These are phyloP conservation scores for Polyporus arcularius DNA, from an alignment of 768 basidiomycete species.

Conservation along the genomic window DNA sequence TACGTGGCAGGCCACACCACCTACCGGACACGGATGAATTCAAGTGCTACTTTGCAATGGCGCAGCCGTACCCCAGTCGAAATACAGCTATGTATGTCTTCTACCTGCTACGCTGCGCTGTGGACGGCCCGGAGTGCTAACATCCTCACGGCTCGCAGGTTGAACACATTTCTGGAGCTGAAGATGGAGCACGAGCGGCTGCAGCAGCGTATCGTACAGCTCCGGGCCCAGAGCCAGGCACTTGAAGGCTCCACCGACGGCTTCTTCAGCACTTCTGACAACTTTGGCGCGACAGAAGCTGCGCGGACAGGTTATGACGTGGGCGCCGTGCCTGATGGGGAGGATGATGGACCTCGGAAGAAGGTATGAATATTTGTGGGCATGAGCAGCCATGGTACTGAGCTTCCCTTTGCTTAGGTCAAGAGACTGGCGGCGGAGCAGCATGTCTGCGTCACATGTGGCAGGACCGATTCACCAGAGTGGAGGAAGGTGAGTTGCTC, in stretches of 20 bases:
- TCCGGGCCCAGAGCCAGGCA: slow-evolving; percentile 31
- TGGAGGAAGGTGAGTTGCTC: slow-evolving; percentile 77
- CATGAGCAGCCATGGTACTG: background rate
- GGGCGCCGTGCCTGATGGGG: slow-evolving; percentile 16
- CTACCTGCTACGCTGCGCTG: background rate
- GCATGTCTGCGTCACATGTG: slow-evolving; percentile 90
- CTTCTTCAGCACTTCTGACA: slow-evolving; percentile 15
- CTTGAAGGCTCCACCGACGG: slow-evolving; percentile 9
- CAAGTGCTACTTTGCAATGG: slow-evolving; percentile 72
- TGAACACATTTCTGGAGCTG: slow-evolving; percentile 76
- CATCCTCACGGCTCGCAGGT: slow-evolving; percentile 41
- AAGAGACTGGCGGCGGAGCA: slow-evolving; percentile 51
- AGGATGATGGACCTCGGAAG: slow-evolving; percentile 56
- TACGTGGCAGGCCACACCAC: slow-evolving; percentile 66
- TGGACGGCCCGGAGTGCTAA: background rate
- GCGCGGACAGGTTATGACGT: slow-evolving; percentile 6
- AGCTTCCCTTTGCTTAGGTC: slow-evolving; percentile 5
- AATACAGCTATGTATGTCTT: slow-evolving; percentile 63
- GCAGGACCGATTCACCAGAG: slow-evolving; percentile 94
- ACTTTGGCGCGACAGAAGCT: slow-evolving; percentile 11
- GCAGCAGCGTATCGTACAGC: slow-evolving; percentile 56
- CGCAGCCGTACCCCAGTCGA: slow-evolving; percentile 76
- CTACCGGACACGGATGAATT: slow-evolving; percentile 38
- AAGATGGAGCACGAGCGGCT: slow-evolving; percentile 87
- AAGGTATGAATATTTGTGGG: slow-evolving; percentile 43